These are phyloP conservation scores for Colletotrichum ledebouriae DNA, from an alignment of 2,329 filamentous ascomycete species.

Conservation along the genomic window DNA sequence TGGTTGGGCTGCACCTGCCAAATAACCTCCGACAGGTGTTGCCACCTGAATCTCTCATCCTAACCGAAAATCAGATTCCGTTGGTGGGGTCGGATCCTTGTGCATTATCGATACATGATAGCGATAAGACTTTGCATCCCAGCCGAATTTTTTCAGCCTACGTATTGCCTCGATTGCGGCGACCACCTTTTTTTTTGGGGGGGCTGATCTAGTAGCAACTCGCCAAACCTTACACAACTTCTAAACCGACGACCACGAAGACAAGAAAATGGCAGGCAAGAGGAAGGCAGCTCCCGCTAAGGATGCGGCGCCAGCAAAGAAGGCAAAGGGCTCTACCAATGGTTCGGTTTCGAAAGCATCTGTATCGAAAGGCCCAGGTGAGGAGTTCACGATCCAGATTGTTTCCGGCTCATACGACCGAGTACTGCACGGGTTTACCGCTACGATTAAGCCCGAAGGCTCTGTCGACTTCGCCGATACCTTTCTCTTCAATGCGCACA, in stretches of 20 bases:
- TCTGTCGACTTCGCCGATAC: conserved; percentile 83
- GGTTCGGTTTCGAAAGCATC: conserved; percentile 31
- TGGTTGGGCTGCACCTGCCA: not conserved
- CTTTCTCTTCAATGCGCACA: conserved; percentile 95
- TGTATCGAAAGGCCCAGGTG: conserved; percentile 27
- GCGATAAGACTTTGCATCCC: conserved; percentile 29
- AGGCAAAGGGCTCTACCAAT: conserved; percentile 47
- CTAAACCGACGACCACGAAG: conserved; percentile 29
- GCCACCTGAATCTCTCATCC: conserved; percentile 20
- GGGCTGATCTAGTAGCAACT: conserved; percentile 13
- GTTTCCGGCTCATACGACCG: conserved; percentile 95
- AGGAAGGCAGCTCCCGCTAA: conserved; percentile 55
- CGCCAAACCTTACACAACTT: conserved; percentile 17
- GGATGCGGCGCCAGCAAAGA: conserved; percentile 50
- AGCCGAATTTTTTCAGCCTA: conserved; percentile 36
- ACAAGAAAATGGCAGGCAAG: conserved; percentile 56
- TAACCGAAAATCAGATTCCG: conserved; percentile 15
- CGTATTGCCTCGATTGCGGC: not conserved
- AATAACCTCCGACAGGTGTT: not conserved
- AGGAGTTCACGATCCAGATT: conserved; percentile 80
- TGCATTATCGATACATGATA: conserved; percentile 43
- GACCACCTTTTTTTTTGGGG: conserved; percentile 19
- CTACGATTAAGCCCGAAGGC: conserved; percentile 67
- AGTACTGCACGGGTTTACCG: conserved; percentile 89
- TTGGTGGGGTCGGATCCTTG: conserved; percentile 24